Evolutionary conservation across 2,329 filamentous ascomycete species (phyloP).

Genomic region (Chrysosporium queenslandicum): DNA sequence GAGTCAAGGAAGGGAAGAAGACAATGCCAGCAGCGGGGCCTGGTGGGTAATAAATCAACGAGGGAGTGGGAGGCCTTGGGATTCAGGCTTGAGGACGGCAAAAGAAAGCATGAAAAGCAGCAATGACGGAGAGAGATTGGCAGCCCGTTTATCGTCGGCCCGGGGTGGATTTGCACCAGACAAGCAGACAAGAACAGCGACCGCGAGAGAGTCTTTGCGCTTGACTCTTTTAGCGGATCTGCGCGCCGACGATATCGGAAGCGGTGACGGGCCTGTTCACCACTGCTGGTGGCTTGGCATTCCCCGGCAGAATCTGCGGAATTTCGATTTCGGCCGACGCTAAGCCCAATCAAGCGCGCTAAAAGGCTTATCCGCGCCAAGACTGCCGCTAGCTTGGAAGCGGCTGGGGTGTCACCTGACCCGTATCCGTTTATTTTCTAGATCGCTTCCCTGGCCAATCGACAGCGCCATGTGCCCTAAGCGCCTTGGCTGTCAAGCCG

Average conservation of each 20-base stretch:
- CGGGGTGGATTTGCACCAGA: not conserved
- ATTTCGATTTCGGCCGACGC: not conserved
- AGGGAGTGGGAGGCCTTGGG: not conserved
- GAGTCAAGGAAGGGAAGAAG: not conserved
- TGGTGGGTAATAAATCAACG: not conserved
- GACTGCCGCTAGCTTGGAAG: not conserved
- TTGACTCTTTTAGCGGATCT: not conserved
- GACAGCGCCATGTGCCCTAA: not conserved
- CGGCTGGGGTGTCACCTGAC: too few relatives aligned
- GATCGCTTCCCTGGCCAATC: not conserved
- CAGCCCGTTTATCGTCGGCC: conserved; percentile 6
- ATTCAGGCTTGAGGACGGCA: not conserved
- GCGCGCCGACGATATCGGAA: conserved; percentile 1
- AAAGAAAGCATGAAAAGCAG: not conserved
- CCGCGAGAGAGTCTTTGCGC: too few relatives aligned
- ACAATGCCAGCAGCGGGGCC: not conserved
- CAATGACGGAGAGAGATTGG: not conserved
- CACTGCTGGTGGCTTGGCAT: too few relatives aligned
- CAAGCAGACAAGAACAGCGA: too few relatives aligned
- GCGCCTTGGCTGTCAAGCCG: too few relatives aligned
- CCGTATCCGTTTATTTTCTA: too few relatives aligned
- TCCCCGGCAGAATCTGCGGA: not conserved
- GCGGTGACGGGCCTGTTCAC: too few relatives aligned
- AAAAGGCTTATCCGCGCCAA: conserved; percentile 4
- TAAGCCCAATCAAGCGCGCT: not conserved